These are phyloP conservation scores for Galerina sulciceps DNA, from an alignment of 768 basidiomycete species.

Conservation along the genomic window DNA sequence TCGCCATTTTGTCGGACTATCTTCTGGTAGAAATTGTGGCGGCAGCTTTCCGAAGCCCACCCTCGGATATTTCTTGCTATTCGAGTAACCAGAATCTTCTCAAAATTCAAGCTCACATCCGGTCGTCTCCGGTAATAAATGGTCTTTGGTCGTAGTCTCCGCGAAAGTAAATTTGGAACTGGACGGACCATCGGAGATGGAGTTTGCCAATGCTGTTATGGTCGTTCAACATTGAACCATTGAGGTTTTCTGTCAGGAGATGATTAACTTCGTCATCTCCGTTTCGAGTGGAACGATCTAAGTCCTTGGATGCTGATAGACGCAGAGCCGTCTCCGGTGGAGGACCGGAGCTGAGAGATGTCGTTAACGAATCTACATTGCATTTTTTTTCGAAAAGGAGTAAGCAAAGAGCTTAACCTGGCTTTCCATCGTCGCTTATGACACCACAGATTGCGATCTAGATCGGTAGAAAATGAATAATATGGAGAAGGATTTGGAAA, in stretches of 20 bases:
- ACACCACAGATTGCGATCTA: no score
- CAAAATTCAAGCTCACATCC: constrained; percentile 2
- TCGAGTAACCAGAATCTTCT: background rate
- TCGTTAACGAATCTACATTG: background rate
- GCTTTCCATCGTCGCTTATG: background rate
- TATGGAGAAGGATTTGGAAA: no score
- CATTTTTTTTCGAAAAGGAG: background rate
- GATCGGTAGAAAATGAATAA: no score
- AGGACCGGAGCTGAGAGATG: background rate
- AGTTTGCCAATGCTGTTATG: no score
- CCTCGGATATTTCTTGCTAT: constrained; percentile 7
- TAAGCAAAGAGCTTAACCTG: background rate
- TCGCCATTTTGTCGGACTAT: background rate
- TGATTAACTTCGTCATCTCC: background rate
- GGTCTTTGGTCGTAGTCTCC: no score
- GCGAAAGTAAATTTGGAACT: no score
- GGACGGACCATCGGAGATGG: no score
- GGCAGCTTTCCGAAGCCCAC: constrained; percentile 1
- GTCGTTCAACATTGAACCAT: no score
- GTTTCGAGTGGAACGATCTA: background rate
- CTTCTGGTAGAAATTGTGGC: background rate
- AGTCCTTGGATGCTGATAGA: no score
- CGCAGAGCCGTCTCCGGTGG: background rate
- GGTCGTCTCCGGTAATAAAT: background rate
- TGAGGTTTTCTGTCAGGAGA: no score